Evolutionary conservation across 2,329 filamentous ascomycete species (phyloP).

Genomic region (Pseudohalonectria lignicola): DNA sequence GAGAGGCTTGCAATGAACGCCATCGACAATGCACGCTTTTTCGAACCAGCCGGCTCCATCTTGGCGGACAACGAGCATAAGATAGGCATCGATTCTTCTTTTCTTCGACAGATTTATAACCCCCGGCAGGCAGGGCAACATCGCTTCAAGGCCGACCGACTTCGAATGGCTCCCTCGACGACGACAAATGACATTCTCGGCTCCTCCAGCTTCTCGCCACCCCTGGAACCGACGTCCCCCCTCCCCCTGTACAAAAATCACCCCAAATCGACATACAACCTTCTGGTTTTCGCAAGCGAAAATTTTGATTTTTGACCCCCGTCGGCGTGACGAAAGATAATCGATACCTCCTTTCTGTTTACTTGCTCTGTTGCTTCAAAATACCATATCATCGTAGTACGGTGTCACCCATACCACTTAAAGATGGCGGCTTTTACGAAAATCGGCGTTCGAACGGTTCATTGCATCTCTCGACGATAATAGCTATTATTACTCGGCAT

Average conservation of each 20-base stretch:
- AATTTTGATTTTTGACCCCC: constrained; percentile 13
- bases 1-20: constrained; percentile 15
- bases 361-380: constrained; percentile 13
- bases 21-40: constrained; percentile 8
- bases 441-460: constrained; percentile 29
- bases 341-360: constrained; percentile 19
- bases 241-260: constrained; percentile 19
- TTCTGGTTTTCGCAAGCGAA: constrained; percentile 18
- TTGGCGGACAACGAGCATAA: constrained; percentile 35
- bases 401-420: constrained; percentile 22
- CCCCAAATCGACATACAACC: constrained; percentile 15
- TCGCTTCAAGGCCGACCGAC: constrained; percentile 15
- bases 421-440: constrained; percentile 32
- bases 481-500: constrained; percentile 27
- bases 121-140: constrained; percentile 22
- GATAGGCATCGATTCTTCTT: constrained; percentile 31
- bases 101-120: constrained; percentile 14
- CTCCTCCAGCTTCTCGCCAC: constrained; percentile 9
- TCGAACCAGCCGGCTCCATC: constrained; percentile 28
- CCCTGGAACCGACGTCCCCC: constrained; percentile 8
- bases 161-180: not conserved
- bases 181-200: not conserved
- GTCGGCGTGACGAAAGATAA: constrained; percentile 18
- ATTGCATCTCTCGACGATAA: constrained; percentile 30
- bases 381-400: constrained; percentile 18